phyloP scores from a whole-genome alignment of 2,329 filamentous ascomycete genomes.

The Paecilomyces formosus region DNA sequence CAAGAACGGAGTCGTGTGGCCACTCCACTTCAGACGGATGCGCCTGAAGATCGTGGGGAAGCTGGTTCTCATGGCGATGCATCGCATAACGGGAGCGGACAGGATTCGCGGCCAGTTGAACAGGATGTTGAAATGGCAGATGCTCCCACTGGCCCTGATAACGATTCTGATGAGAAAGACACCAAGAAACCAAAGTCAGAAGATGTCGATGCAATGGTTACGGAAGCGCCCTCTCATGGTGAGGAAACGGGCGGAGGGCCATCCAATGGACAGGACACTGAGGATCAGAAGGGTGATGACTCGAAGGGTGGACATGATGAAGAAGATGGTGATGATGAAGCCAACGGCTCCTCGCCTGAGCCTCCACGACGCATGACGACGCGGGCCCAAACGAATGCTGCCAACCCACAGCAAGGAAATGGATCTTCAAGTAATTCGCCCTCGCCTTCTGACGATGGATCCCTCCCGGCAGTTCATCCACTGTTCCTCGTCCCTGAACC shows the following conservation, averaged over 20 bases:
- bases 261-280: slow-evolving; percentile 2
- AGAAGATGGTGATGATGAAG: slow-evolving; percentile 26
- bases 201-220: slow-evolving; percentile 25
- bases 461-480: slow-evolving; percentile 43
- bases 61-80: background rate
- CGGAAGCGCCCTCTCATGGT: slow-evolving; percentile 24
- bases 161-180: slow-evolving; percentile 7
- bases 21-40: slow-evolving; percentile 2
- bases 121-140: slow-evolving; percentile 30
- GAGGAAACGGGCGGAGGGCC: slow-evolving; percentile 12
- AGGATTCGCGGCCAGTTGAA: slow-evolving; percentile 3
- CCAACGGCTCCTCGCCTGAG: slow-evolving; percentile 23
- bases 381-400: slow-evolving; percentile 34
- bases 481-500: slow-evolving; percentile 49
- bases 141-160: slow-evolving; percentile 7
- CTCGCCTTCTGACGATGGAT: slow-evolving; percentile 20
- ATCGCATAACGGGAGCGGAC: slow-evolving; percentile 6
- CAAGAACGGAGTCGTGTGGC: slow-evolving; percentile 10
- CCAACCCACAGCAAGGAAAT: slow-evolving; percentile 20
- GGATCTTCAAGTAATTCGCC: slow-evolving; percentile 15
- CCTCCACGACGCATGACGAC: slow-evolving; percentile 41
- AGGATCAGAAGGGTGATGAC: background rate
- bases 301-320: slow-evolving; percentile 17
- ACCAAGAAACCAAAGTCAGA: slow-evolving; percentile 24
- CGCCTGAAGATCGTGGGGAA: background rate